These are phyloP conservation scores for Phytopythium helicoides DNA, from an alignment of 352 stramenopile genomes.

Conservation along the genomic window DNA sequence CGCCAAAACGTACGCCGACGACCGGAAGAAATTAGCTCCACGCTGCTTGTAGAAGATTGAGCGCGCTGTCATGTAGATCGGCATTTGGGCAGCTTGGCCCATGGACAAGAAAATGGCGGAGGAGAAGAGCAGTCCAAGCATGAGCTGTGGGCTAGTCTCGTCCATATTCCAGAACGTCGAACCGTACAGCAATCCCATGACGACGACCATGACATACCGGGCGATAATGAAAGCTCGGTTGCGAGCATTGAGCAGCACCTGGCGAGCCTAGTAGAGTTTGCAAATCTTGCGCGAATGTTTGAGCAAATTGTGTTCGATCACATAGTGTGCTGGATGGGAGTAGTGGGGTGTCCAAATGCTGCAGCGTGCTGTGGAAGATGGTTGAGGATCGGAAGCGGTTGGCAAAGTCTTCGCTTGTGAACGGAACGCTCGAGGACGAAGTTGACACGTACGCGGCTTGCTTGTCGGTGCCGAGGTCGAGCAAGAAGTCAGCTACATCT, in stretches of 20 bases:
- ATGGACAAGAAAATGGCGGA: slow-evolving; percentile 86
- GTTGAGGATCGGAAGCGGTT: slow-evolving; percentile 43
- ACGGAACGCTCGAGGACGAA: slow-evolving; percentile 13
- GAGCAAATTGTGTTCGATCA: slow-evolving; percentile 37
- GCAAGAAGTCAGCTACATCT: slow-evolving; percentile 52
- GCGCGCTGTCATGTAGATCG: slow-evolving; percentile 73
- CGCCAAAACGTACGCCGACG: slow-evolving; percentile 75
- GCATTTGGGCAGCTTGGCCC: slow-evolving; percentile 74
- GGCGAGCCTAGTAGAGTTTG: slow-evolving; percentile 42
- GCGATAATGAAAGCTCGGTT: slow-evolving; percentile 46
- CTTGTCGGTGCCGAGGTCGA: slow-evolving; percentile 53
- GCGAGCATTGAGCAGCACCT: slow-evolving; percentile 65
- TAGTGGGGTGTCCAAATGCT: slow-evolving; percentile 30
- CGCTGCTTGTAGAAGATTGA: slow-evolving; percentile 89
- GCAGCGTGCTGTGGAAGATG: slow-evolving; percentile 46
- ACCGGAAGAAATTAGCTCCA: slow-evolving; percentile 86
- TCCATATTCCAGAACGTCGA: slow-evolving; percentile 66
- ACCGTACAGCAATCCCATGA: slow-evolving; percentile 67
- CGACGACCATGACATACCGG: slow-evolving; percentile 49
- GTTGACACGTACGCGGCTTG: slow-evolving; percentile 36
- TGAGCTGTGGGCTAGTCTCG: slow-evolving; percentile 45
- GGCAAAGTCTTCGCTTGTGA: slow-evolving; percentile 41
- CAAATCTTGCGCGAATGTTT: slow-evolving; percentile 49
- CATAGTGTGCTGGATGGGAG: slow-evolving; percentile 4
- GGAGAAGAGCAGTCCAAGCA: slow-evolving; percentile 88